These are phyloP conservation scores for Eucalyptus polybractea DNA, from an alignment of 345 rosid species.

Conservation along the genomic window DNA sequence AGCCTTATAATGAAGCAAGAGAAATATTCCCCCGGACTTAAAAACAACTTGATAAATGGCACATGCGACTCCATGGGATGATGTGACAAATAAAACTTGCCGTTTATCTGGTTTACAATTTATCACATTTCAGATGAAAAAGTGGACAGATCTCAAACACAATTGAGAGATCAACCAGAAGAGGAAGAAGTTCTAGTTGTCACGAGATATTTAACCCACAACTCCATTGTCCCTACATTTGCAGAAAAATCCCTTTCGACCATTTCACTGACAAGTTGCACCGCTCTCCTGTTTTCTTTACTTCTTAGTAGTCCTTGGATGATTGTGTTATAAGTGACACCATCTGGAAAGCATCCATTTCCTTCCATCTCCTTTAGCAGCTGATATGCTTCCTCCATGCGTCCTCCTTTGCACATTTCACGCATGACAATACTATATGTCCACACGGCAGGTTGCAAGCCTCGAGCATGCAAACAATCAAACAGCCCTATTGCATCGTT, in stretches of 20 bases:
- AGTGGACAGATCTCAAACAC: neutral
- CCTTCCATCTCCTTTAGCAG: no score
- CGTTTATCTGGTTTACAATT: neutral
- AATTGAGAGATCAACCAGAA: neutral
- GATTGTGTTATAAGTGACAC: no score
- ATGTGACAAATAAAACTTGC: neutral
- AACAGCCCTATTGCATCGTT: no score
- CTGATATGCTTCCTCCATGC: no score
- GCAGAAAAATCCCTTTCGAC: no score
- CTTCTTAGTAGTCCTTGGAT: no score
- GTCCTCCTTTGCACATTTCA: no score
- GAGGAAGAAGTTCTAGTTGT: neutral
- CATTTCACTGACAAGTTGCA: no score
- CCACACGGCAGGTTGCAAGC: no score
- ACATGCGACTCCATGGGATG: neutral
- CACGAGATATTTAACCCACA: neutral
- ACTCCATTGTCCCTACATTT: neutral
- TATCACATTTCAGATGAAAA: neutral
- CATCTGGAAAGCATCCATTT: no score
- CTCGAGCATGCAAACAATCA: no score
- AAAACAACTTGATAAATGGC: neutral
- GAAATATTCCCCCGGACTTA: neutral
- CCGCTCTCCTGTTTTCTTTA: rapidly evolving
- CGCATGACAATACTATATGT: no score
- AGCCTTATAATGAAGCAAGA: neutral